Conservation (phyloP, 129 eudicot genomes). For the carrot (Daucus carota) region DNA sequence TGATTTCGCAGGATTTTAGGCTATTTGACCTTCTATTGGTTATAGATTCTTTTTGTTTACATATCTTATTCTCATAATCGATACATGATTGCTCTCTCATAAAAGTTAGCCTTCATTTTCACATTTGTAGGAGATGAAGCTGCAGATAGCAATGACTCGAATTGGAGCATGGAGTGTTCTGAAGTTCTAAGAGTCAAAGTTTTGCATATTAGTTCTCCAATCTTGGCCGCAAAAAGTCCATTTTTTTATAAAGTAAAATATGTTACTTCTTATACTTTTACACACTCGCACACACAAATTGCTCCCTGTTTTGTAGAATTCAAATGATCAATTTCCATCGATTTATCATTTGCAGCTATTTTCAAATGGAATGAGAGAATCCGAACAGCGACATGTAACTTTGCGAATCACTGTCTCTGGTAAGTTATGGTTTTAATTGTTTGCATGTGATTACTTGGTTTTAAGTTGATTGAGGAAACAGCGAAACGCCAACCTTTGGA, state of each 20-base stretch:
- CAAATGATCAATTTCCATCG: background rate
- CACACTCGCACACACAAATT: background rate
- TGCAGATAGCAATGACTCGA: slow-evolving; percentile 55
- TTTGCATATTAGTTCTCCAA: slow-evolving; percentile 84
- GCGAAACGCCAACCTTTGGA: background rate
- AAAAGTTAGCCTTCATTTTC: background rate
- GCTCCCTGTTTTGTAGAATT: slow-evolving; percentile 1
- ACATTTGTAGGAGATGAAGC: slow-evolving; percentile 62
- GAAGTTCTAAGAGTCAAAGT: slow-evolving; percentile 55
- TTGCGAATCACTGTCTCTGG: slow-evolving; percentile 70
- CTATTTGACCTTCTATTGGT: background rate
- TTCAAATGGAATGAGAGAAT: slow-evolving; percentile 88
- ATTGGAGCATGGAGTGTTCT: slow-evolving; percentile 72
- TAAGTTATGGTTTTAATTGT: slow-evolving; percentile 12
- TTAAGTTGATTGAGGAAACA: background rate
- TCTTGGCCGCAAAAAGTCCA: slow-evolving; percentile 90
- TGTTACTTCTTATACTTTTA: background rate
- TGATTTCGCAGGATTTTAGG: background rate
- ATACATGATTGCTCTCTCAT: background rate
- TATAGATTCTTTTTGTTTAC: background rate
- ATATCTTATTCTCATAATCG: background rate
- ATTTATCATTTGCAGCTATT: slow-evolving; percentile 44
- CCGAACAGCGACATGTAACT: slow-evolving; percentile 79
- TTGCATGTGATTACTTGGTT: background rate
- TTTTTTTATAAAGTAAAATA: slow-evolving; percentile 68